phyloP scores from a whole-genome alignment of 2,329 filamentous ascomycete genomes.

The Pestalotiopsis sp. region DNA sequence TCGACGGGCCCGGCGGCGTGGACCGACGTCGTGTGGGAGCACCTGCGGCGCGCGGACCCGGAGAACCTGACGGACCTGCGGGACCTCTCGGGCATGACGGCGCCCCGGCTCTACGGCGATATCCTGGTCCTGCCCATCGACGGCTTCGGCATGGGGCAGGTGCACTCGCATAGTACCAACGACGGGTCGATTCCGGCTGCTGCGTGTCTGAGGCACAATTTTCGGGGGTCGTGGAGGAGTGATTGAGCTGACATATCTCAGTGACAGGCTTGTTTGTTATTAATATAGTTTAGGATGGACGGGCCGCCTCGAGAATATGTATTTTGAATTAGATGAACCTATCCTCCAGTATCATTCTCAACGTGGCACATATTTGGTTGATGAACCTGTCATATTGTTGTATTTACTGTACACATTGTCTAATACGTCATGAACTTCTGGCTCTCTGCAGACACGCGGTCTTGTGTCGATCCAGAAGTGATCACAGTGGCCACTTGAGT shows the following conservation, averaged over 20 bases:
- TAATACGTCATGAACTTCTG: no score
- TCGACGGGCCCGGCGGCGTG: conserved; percentile 34
- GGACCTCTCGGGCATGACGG: conserved; percentile 16
- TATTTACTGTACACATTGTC: no score
- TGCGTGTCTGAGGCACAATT: conserved; percentile 28
- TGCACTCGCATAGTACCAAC: conserved; percentile 27
- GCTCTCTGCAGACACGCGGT: no score
- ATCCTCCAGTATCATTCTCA: no score
- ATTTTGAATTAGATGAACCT: not conserved
- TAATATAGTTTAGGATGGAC: not conserved
- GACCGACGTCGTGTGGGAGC: conserved; percentile 31
- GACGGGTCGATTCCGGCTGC: conserved; percentile 25
- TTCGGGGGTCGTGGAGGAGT: conserved; percentile 23
- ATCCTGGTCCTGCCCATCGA: conserved; percentile 27
- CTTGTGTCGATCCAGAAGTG: no score
- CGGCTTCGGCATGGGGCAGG: conserved; percentile 28
- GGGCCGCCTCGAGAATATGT: not conserved
- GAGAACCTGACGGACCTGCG: conserved; percentile 14
- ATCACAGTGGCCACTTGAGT: no score
- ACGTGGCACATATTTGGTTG: no score
- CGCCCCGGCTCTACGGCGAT: conserved; percentile 16
- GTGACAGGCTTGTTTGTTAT: not conserved
- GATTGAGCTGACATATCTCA: not conserved
- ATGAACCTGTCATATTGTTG: no score
- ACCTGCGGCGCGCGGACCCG: conserved; percentile 24